Evolutionary conservation across 2,329 filamentous ascomycete species (phyloP).

Genomic region (Laburnicola sp.): DNA sequence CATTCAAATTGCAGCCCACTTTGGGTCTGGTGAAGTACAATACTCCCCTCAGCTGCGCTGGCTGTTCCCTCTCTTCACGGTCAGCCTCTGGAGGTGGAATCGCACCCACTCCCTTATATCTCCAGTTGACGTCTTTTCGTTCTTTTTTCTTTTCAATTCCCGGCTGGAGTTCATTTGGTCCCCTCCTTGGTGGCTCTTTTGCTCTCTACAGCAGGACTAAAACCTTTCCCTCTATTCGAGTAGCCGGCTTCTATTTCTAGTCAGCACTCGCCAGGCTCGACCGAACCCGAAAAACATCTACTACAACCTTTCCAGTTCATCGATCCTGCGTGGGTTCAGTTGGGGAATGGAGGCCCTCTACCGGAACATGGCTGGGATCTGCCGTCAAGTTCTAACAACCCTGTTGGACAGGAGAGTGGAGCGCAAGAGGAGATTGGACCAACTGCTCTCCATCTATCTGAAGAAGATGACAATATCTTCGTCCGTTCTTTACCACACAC

Average conservation of each 20-base stretch:
- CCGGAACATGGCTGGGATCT: slow-evolving; percentile 3
- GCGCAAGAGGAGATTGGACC: slow-evolving; percentile 1
- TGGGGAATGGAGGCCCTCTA: slow-evolving; percentile 8
- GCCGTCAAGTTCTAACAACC: background rate
- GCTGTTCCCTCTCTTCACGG: slow-evolving; percentile 2
- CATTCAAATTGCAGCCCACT: background rate
- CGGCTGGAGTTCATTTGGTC: background rate
- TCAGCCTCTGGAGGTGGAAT: slow-evolving; percentile 4
- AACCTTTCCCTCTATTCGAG: background rate
- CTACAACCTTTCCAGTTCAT: slow-evolving; percentile 1
- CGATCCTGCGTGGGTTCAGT: slow-evolving; percentile 8
- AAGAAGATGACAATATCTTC: slow-evolving; percentile 1
- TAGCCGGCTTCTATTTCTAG: slow-evolving; percentile 5
- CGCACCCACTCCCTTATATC: slow-evolving; percentile 6
- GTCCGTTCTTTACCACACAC: slow-evolving; percentile 2
- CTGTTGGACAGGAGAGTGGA: slow-evolving; percentile 9
- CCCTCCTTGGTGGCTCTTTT: background rate
- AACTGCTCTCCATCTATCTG: background rate
- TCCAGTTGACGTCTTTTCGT: background rate
- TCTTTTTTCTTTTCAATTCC: background rate
- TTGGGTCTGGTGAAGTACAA: background rate
- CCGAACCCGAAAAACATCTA: slow-evolving; percentile 1
- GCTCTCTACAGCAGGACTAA: background rate
- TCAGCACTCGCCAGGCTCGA: background rate
- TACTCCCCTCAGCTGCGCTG: background rate